These are phyloP conservation scores for Pseudozyma pruni DNA, from an alignment of 1,284 basidiomycete genomes.

Conservation along the genomic window DNA sequence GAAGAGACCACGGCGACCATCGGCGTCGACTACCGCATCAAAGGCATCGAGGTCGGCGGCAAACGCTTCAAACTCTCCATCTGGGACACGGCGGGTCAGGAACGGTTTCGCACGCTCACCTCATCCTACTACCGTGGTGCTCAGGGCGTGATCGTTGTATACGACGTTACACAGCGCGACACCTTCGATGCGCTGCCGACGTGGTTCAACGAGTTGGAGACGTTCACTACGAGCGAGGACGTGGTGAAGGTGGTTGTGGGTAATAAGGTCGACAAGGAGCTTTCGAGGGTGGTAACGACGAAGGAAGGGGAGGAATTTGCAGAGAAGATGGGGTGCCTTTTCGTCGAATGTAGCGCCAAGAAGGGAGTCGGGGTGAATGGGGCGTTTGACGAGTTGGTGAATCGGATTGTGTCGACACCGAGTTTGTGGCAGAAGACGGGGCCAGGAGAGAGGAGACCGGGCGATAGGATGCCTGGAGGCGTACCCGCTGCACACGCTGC, in stretches of 20 bases:
- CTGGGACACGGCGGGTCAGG: constrained; percentile 70
- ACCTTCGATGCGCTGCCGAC: constrained; percentile 90
- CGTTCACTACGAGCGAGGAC: constrained; percentile 77
- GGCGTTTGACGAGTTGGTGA: constrained; percentile 66
- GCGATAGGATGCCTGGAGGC: constrained; percentile 66
- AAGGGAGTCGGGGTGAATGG: constrained; percentile 60
- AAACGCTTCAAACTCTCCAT: constrained; percentile 72
- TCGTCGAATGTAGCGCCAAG: constrained; percentile 77
- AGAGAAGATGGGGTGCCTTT: constrained; percentile 80
- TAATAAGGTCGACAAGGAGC: constrained; percentile 94
- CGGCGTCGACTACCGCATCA: constrained; percentile 73
- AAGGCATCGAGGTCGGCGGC: constrained; percentile 70
- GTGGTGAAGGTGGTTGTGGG: constrained; percentile 94
- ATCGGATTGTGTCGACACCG: constrained; percentile 62
- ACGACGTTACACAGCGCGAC: constrained; percentile 89
- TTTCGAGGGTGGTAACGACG: constrained; percentile 84
- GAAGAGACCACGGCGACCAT: constrained; percentile 96
- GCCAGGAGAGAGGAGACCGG: constrained; percentile 59
- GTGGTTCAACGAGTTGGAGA: constrained; percentile 95
- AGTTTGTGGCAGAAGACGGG: constrained; percentile 58
- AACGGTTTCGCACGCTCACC: constrained; percentile 79
- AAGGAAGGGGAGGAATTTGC: constrained; percentile 86
- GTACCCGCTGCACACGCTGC: constrained; percentile 55
- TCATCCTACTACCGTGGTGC: constrained; percentile 91
- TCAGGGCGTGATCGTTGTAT: constrained; percentile 93